Percentiles rank a stretch among this genome's conserved stretches.
These are phyloP conservation scores for Saccharomycopsis fodiens DNA, from an alignment of 805 yeast species.

Conservation along the genomic window DNA sequence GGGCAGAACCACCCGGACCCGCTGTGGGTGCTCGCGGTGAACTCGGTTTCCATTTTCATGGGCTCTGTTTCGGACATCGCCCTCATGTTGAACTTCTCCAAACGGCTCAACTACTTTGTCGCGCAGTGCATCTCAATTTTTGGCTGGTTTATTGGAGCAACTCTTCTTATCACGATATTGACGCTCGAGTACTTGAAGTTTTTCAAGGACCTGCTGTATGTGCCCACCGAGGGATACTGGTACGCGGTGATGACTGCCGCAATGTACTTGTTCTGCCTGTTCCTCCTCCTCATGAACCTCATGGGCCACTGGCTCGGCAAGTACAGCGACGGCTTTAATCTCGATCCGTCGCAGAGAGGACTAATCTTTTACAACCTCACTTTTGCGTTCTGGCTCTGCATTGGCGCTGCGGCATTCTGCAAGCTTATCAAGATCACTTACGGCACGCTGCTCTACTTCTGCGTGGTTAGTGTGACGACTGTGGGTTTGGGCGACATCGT, in stretches of 20 bases:
- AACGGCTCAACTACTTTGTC: constrained; percentile 45
- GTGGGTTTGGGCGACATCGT: constrained; percentile 74
- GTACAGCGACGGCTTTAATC: constrained; percentile 66
- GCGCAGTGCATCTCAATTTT: constrained; percentile 56
- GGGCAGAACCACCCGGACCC: constrained; percentile 30
- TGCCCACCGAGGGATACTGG: constrained; percentile 66
- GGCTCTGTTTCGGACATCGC: constrained; percentile 65
- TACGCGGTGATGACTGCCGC: constrained; percentile 60
- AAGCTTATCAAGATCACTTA: constrained; percentile 39
- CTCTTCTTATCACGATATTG: constrained; percentile 43
- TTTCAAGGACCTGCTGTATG: constrained; percentile 21
- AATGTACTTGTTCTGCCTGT: constrained; percentile 52
- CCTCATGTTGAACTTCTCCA: constrained; percentile 63
- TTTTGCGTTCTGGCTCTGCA: constrained; percentile 59
- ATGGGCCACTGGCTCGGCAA: constrained; percentile 49
- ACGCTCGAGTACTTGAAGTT: constrained; percentile 25
- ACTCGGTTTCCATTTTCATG: constrained; percentile 52
- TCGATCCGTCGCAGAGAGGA: constrained; percentile 59
- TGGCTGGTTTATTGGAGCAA: constrained; percentile 58
- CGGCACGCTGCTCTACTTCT: constrained; percentile 66
- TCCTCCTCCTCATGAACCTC: constrained; percentile 48
- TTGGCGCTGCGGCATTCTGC: constrained; percentile 60
- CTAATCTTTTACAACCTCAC: constrained; percentile 65
- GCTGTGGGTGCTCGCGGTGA: constrained; percentile 43
- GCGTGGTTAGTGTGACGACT: constrained; percentile 67